Base-by-base conservation (phyloP, 495 filamentous ascomycete genomes). In the Neurospora sp. region DNA sequence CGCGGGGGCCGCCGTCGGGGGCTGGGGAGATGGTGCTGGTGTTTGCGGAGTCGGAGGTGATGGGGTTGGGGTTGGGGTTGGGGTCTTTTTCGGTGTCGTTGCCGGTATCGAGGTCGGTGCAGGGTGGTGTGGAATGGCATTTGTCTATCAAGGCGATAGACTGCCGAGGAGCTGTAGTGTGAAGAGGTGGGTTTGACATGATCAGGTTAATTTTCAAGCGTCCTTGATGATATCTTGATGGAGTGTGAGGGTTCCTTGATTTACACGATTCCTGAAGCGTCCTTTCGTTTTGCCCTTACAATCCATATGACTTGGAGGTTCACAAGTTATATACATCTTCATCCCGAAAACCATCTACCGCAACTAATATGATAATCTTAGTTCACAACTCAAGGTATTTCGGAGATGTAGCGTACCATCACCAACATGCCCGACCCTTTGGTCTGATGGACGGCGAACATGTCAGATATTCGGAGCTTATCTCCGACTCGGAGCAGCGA, bases 1-100 rank as follows among this genome's bases (percentile, higher is more conserved):
- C 77, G 12, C 70, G 72, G 69, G 68, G 7, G 1, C 79, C 77
- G 75, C 77, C 78, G 31, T 80, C 77, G 39, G 79, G 79, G 2
- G 75, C 74, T 9, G 73, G 70, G 2, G 44, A 10, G 61, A 44
- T 53, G 42, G 2, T 3, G 41, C 8, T 1, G 3, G 42, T 1
- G 20, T 12, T 9, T 7, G 20, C 70, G 14, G 41, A 70, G n/a
- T 18, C 38, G 20, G 42, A 70, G 16, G 69, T 20, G 69, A 41
- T 59, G 44, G 38, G 7, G 31, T 37, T 37, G 20, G 22, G 7
- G 31, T 37, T 37, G 20, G 22, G 40, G 70, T 68, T 31, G n/a
- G 48, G 10, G 53, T 38, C 48, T 71, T 35, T 53, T 4, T 53
- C 45, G 45, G 45, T 12, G 45, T 53, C 5, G 45, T 53, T 4